Percentiles rank a stretch among this genome's conserved stretches.
Conservation (phyloP, 768 basidiomycete genomes). For the Tricholoma furcatifolium region DNA sequence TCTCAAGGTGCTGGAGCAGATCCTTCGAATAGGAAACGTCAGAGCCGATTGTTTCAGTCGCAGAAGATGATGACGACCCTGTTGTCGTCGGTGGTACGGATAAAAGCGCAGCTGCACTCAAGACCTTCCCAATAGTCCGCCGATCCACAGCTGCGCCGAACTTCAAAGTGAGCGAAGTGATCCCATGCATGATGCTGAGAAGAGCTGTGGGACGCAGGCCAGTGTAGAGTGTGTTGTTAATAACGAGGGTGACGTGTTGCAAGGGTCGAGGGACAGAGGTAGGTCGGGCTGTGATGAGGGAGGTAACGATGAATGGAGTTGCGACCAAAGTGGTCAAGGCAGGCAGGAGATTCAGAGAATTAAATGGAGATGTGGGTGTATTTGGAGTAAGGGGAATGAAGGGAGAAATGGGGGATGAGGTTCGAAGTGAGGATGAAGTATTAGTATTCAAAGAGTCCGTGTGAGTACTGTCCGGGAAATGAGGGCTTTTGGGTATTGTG, state of each 20-base stretch:
- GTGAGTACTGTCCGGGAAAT: background rate
- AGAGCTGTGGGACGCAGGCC: conserved; percentile 44
- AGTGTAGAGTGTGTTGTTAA: conserved; percentile 43
- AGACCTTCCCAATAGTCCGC: conserved; percentile 44
- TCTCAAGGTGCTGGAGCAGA: conserved; percentile 26
- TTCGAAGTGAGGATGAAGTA: conserved; percentile 7
- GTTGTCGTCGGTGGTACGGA: background rate
- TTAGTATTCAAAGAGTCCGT: conserved; percentile 9
- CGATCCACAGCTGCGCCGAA: conserved; percentile 41
- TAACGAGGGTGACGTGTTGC: conserved; percentile 32
- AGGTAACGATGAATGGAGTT: conserved; percentile 30
- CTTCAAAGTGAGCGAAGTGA: conserved; percentile 29
- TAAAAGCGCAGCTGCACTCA: conserved; percentile 39
- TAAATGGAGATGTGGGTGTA: conserved; percentile 19
- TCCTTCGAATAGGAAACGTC: conserved; percentile 10
- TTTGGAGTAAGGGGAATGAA: conserved; percentile 11
- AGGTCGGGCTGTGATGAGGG: conserved; percentile 20
- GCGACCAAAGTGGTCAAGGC: conserved; percentile 36
- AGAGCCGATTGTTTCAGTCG: conserved; percentile 21
- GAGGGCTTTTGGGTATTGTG: conserved; percentile 4
- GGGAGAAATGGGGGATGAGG: conserved; percentile 11
- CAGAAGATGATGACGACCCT: background rate
- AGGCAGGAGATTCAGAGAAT: conserved; percentile 39
- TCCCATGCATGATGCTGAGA: conserved; percentile 32
- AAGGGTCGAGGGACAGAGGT: conserved; percentile 25